Evolutionary conservation across 176 grass and related monocot species (phyloP), one percentile per base, ranked within the genome.

Genomic region (Dactylis glomerata): DNA sequence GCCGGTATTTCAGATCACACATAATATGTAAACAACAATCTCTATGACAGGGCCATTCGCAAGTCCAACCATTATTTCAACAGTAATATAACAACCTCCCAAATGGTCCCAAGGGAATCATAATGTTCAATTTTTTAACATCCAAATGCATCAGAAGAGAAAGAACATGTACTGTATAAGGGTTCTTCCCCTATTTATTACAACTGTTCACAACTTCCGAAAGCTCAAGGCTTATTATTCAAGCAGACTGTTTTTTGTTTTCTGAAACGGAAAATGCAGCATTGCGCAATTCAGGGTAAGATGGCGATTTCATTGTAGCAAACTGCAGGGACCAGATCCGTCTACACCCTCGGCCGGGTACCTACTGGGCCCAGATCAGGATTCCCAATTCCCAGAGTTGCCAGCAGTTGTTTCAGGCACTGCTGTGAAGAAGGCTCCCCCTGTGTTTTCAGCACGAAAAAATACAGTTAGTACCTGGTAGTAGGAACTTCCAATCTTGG

Each of bases 351-450:
- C 24, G 61, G 81, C 19, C 68, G 22, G 33, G 63, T 78, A 81
- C 27, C 59, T 16, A 51, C 81, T 11, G 89, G 58, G 30, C 64
- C 86, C 65, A 73, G 66, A 28, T 89, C 72, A 85, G 89, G 2
- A 24, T 46, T 67, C 57, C 40, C 86, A 50, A 22, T 70, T 10
- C 15, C 81, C 57, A 91, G 75, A 37, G 82, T 93, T 44, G 68
- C 61, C 75, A 93, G 9, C 52, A 98, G 83, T 56, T 90, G 77
- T 51, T 75, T 87, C 72, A 92, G 91, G 77, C 84, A 92, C 24
- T 82, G 42, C 19, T 75, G 85, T 5, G 55, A 77, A 31, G 78
- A 83, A 24, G 65, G 46, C 23, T 95, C 96, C 50, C 87, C 83
- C 96, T 98, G 49, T 19, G 36, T 88, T 85, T 42, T 49, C 33